Conservation (phyloP, 1,139 yeast genomes). For the Sugiyamaella sp. region DNA sequence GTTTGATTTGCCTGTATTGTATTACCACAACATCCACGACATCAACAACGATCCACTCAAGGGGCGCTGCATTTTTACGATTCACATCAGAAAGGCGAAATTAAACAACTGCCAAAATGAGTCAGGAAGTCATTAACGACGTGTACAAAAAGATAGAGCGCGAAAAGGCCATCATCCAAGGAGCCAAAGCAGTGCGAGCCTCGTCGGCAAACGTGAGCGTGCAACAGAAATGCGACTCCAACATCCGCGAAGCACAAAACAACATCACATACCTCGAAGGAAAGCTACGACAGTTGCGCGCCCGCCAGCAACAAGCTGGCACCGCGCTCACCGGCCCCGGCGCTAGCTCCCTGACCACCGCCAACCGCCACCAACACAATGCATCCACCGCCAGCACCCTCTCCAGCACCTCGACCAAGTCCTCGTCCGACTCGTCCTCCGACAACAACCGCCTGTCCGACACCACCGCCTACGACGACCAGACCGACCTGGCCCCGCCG, state of each 20-base stretch:
- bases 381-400: conserved; percentile 25
- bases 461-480: conserved; percentile 4
- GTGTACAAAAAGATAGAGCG: conserved; percentile 82
- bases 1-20: too few relatives aligned
- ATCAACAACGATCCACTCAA: too few relatives aligned
- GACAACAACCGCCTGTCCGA: neutral
- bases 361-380: conserved; percentile 21
- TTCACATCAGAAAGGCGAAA: neutral
- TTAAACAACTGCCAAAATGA: conserved; percentile 6
- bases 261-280: conserved; percentile 87
- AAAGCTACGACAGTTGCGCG: conserved; percentile 64
- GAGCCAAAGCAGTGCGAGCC: conserved; percentile 78
- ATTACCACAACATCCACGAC: too few relatives aligned
- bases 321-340: conserved; percentile 14
- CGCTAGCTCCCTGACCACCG: conserved; percentile 5
- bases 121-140: conserved; percentile 50
- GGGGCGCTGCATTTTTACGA: too few relatives aligned
- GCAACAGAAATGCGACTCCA: conserved; percentile 87
- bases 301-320: conserved; percentile 35
- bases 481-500: conserved; percentile 15
- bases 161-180: conserved; percentile 83
- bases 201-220: conserved; percentile 78
- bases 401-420: conserved; percentile 19
- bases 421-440: conserved; percentile 17
- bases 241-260: conserved; percentile 86